A percentile compares a stretch with the other conserved stretches of the same genome.
Conservation (phyloP, 176 grass and related monocot species). For the Hsuehochloa calcarea region DNA sequence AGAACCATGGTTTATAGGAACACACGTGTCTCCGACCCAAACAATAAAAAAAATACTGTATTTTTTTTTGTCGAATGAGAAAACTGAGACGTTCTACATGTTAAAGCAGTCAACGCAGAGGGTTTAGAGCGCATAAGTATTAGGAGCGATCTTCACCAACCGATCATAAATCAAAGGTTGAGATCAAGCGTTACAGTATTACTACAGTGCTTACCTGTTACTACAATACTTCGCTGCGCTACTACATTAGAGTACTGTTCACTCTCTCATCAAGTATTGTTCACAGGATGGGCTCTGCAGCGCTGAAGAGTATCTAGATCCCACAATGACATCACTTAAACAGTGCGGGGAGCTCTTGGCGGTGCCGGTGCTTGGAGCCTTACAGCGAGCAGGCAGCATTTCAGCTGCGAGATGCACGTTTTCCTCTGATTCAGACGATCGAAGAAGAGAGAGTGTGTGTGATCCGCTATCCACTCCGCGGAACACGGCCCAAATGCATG, state of each 20-base stretch:
- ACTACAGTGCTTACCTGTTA: too few species aligned
- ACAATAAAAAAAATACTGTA: not conserved
- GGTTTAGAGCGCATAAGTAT: too few species aligned
- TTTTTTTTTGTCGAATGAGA: not conserved
- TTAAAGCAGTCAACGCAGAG: too few species aligned
- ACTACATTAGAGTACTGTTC: too few species aligned
- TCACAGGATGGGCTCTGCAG: too few species aligned
- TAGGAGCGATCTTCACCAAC: too few species aligned
- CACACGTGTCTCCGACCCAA: not conserved
- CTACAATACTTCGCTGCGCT: too few species aligned
- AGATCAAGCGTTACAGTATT: too few species aligned
- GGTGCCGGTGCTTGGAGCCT: not conserved
- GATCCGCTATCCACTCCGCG: conserved; percentile 6
- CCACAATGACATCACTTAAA: not conserved
- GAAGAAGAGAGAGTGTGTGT: not conserved
- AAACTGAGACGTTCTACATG: not conserved
- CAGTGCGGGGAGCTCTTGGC: not conserved
- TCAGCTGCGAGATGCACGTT: not conserved
- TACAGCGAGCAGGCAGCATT: not conserved
- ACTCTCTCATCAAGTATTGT: too few species aligned
- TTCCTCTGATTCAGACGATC: not conserved
- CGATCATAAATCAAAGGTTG: too few species aligned
- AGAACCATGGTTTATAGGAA: not conserved
- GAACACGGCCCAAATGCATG: not conserved
- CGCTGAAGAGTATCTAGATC: too few species aligned